phyloP scores from a whole-genome alignment of 1,139 yeast genomes.

The Candida pseudoviswanathii region DNA sequence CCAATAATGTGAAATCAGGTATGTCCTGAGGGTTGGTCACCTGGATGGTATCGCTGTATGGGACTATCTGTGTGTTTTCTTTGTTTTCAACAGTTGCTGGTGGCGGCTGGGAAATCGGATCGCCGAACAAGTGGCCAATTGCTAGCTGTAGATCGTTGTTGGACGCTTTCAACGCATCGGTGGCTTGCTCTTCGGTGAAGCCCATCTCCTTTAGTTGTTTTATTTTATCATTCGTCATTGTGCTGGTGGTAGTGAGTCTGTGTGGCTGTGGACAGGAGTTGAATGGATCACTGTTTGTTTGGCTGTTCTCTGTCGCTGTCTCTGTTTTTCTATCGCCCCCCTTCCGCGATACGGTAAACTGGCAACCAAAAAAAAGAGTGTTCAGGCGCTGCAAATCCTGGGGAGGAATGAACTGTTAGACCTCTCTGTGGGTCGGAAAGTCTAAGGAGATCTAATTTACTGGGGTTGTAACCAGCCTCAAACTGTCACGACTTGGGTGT shows the following conservation, averaged over 20 bases:
- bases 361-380: too few species aligned
- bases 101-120: constrained; percentile 23
- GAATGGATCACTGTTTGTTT: background rate
- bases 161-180: constrained; percentile 40
- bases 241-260: background rate
- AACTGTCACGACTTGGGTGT: too few species aligned
- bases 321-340: too few species aligned
- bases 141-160: constrained; percentile 57
- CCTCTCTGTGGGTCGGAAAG: too few species aligned
- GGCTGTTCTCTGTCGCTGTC: background rate
- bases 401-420: too few species aligned
- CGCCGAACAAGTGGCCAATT: constrained; percentile 53
- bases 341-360: too few species aligned
- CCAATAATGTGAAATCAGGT: constrained; percentile 12
- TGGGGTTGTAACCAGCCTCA: too few species aligned
- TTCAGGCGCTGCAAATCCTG: too few species aligned
- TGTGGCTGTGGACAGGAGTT: background rate
- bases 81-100: constrained; percentile 8
- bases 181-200: constrained; percentile 48
- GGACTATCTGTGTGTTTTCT: constrained; percentile 12
- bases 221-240: constrained; percentile 21
- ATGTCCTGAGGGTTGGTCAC: constrained; percentile 23
- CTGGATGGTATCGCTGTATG: constrained; percentile 19
- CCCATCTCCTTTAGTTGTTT: constrained; percentile 63
- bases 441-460: too few species aligned